A percentile compares a stretch with the other conserved stretches of the same genome.
Evolutionary conservation across 129 eudicot genomes (phyloP).

Genomic region (Centrapalus pauciflorus): DNA sequence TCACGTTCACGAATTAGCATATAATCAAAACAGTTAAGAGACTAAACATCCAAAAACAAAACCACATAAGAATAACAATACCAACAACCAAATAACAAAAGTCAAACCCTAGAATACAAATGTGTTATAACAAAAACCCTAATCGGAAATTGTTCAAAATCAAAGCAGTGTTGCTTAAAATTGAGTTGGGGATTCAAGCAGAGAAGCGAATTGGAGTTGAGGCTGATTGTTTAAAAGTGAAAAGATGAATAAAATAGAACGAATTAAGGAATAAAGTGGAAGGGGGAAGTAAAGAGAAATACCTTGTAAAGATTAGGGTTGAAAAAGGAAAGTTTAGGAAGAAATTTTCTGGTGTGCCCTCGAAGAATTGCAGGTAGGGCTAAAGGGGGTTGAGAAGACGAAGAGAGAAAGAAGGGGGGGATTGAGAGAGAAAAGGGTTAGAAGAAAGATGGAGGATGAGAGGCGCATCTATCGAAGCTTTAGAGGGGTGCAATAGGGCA

Average conservation of each 20-base stretch:
- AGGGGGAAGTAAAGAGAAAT: conserved; percentile 27
- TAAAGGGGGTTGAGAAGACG: conserved; percentile 36
- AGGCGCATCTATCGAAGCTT: conserved; percentile 33
- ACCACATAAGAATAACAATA: neutral
- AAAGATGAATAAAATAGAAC: neutral
- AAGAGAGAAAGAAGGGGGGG: conserved; percentile 22
- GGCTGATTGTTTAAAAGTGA: neutral
- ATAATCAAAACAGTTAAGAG: neutral
- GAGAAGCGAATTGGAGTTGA: neutral
- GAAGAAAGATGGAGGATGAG: conserved; percentile 33
- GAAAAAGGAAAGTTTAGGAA: conserved; percentile 15
- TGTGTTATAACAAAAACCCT: conserved; percentile 1
- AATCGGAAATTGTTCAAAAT: neutral
- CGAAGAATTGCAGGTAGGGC: conserved; percentile 31
- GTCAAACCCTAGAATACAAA: conserved; percentile 35
- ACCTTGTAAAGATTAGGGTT: conserved; percentile 43
- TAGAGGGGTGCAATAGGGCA: conserved; percentile 35
- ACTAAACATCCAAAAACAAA: neutral
- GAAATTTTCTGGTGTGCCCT: conserved; percentile 30
- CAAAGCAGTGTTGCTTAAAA: conserved; percentile 13
- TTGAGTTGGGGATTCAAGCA: conserved; percentile 4
- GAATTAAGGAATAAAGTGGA: neutral
- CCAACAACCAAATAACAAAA: conserved; percentile 8
- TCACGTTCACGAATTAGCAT: neutral
- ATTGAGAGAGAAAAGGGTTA: conserved; percentile 20